These are phyloP conservation scores for Scheffersomyces cryptocercus DNA, from an alignment of 1,139 yeast species.

Conservation along the genomic window DNA sequence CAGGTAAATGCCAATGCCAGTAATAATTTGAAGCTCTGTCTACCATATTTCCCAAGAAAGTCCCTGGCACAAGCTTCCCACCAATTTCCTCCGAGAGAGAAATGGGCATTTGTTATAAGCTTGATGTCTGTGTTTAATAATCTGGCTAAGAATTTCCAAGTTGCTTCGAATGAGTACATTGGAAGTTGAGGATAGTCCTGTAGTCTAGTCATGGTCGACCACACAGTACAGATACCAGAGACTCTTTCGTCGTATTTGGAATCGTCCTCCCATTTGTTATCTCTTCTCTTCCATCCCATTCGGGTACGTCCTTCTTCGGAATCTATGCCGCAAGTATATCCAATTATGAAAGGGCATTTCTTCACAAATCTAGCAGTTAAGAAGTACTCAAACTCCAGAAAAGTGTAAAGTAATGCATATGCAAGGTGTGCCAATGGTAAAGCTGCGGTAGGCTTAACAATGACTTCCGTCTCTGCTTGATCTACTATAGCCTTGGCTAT, in stretches of 20 bases:
- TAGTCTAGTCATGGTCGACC: slow-evolving; percentile 67
- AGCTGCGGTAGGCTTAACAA: slow-evolving; percentile 77
- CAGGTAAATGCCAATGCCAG: slow-evolving; percentile 45
- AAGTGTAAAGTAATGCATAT: slow-evolving; percentile 50
- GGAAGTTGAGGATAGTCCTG: slow-evolving; percentile 14
- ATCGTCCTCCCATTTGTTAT: slow-evolving; percentile 75
- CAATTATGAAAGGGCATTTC: slow-evolving; percentile 87
- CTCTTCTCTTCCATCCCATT: slow-evolving; percentile 86
- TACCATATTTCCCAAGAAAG: slow-evolving; percentile 59
- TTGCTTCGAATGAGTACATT: slow-evolving; percentile 34
- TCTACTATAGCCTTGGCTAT: slow-evolving; percentile 82
- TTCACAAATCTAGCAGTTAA: slow-evolving; percentile 82
- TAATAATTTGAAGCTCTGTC: slow-evolving; percentile 69
- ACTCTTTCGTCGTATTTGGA: slow-evolving; percentile 79
- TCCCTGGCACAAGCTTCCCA: slow-evolving; percentile 81
- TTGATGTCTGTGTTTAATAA: slow-evolving; percentile 55
- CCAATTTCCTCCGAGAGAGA: slow-evolving; percentile 75
- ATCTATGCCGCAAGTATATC: slow-evolving; percentile 70
- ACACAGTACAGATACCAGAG: slow-evolving; percentile 80
- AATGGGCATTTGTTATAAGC: slow-evolving; percentile 67
- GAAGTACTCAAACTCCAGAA: slow-evolving; percentile 67
- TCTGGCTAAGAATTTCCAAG: slow-evolving; percentile 82
- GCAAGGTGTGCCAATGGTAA: slow-evolving; percentile 76
- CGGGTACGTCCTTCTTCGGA: slow-evolving; percentile 79
- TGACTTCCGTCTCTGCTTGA: slow-evolving; percentile 92